phyloP scores from a whole-genome alignment of 129 eudicot genomes.

The Mikania micrantha region DNA sequence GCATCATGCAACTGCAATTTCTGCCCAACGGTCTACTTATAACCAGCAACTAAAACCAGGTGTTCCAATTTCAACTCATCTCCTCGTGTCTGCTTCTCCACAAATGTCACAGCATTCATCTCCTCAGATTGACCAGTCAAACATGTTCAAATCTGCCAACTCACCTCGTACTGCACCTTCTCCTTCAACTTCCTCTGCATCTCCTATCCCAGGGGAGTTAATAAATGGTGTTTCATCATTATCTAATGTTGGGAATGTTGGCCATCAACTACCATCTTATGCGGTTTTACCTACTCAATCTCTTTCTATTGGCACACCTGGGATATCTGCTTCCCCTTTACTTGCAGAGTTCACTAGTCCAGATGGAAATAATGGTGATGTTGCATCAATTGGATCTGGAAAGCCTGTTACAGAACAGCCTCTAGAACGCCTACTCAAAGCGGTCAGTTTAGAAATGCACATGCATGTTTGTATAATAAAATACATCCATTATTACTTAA shows the following conservation, averaged over 20 bases:
- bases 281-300: slow-evolving; percentile 40
- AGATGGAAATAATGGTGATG: slow-evolving; percentile 60
- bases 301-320: slow-evolving; percentile 73
- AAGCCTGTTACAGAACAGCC: slow-evolving; percentile 80
- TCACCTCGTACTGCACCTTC: slow-evolving; percentile 75
- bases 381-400: slow-evolving; percentile 45
- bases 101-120: slow-evolving; percentile 73
- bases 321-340: slow-evolving; percentile 91
- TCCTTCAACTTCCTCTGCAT: slow-evolving; percentile 72
- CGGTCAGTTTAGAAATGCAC: slow-evolving; percentile 39
- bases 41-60: slow-evolving; percentile 67
- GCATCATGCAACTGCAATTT: slow-evolving; percentile 38
- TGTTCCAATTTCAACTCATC: slow-evolving; percentile 64
- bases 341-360: slow-evolving; percentile 80
- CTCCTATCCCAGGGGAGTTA: slow-evolving; percentile 63
- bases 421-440: slow-evolving; percentile 73
- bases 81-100: slow-evolving; percentile 65
- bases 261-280: slow-evolving; percentile 49
- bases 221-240: slow-evolving; percentile 56
- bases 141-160: slow-evolving; percentile 62
- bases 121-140: slow-evolving; percentile 83
- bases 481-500: background rate
- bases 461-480: background rate
- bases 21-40: slow-evolving; percentile 46
- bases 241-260: slow-evolving; percentile 54